Conservation (phyloP, 371 early-diverging fungal species). For the Syncephalastrum racemosum region DNA sequence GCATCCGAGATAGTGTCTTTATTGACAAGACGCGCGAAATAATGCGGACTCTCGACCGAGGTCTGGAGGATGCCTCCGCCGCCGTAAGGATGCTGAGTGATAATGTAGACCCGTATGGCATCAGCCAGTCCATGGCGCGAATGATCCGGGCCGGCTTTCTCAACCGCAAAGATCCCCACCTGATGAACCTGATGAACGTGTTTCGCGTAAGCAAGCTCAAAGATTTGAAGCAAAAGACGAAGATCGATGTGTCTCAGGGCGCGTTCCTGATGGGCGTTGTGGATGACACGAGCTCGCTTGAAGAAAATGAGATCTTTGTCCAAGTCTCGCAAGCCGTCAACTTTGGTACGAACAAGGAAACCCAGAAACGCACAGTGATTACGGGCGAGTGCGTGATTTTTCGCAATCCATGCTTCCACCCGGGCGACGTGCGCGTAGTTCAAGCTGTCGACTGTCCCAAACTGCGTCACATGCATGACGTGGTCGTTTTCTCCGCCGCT, state of each 20-base stretch:
- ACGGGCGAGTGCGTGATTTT: slow-evolving; percentile 55
- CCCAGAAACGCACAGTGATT: slow-evolving; percentile 27
- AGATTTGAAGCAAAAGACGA: slow-evolving; percentile 68
- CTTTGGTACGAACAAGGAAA: background rate
- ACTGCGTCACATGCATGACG: slow-evolving; percentile 63
- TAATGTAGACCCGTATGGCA: slow-evolving; percentile 47
- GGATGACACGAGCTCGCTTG: slow-evolving; percentile 71
- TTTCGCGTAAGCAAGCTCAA: slow-evolving; percentile 56
- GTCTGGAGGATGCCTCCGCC: slow-evolving; percentile 35
- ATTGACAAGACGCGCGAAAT: slow-evolving; percentile 46
- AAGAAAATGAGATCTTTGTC: slow-evolving; percentile 71
- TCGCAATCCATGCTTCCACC: slow-evolving; percentile 81
- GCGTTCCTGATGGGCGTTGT: slow-evolving; percentile 75
- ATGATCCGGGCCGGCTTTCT: slow-evolving; percentile 65
- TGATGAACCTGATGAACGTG: slow-evolving; percentile 56
- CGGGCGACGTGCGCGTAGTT: slow-evolving; percentile 80
- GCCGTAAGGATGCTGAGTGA: slow-evolving; percentile 50
- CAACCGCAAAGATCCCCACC: slow-evolving; percentile 52
- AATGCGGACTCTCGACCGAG: slow-evolving; percentile 36
- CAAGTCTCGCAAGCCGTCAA: slow-evolving; percentile 37
- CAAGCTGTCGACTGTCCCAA: slow-evolving; percentile 62
- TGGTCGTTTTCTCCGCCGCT: slow-evolving; percentile 75
- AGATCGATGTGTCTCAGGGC: slow-evolving; percentile 67
- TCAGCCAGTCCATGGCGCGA: slow-evolving; percentile 35
- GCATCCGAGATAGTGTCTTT: slow-evolving; percentile 56